Percentiles rank a stretch among this genome's conserved stretches.
These are phyloP conservation scores for Nicotiana otophora DNA, from an alignment of 257 asterid genomes.

Conservation along the genomic window DNA sequence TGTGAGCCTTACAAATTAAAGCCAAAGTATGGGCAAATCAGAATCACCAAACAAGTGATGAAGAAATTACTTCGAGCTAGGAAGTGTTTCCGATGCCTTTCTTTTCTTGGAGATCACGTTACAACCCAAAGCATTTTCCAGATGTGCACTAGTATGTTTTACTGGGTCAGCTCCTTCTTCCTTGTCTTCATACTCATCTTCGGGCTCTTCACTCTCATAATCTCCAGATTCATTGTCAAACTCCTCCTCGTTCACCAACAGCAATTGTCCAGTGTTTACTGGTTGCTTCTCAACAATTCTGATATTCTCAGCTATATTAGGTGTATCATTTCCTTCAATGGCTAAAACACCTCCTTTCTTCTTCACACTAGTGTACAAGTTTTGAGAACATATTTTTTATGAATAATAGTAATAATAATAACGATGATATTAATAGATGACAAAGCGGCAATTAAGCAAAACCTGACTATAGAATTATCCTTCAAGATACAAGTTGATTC, in stretches of 20 bases:
- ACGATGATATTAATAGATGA: background rate
- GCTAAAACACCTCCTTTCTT: constrained; percentile 42
- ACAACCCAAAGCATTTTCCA: constrained; percentile 26
- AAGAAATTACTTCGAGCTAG: constrained; percentile 41
- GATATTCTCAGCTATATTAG: constrained; percentile 29
- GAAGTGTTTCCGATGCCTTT: constrained; percentile 51
- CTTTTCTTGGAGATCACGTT: constrained; percentile 47
- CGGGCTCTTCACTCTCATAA: constrained; percentile 47
- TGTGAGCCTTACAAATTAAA: background rate
- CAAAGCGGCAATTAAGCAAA: constrained; percentile 9
- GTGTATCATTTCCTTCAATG: constrained; percentile 36
- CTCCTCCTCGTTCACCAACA: constrained; percentile 61
- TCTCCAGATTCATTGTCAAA: constrained; percentile 68
- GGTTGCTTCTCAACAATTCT: constrained; percentile 41
- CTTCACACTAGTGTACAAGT: constrained; percentile 40
- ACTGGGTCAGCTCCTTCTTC: constrained; percentile 13
- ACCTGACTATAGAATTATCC: constrained; percentile 73
- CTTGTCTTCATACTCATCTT: constrained; percentile 23
- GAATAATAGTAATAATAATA: background rate
- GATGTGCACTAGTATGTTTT: background rate
- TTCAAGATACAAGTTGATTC: constrained; percentile 67
- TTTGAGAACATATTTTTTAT: background rate
- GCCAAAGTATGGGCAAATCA: background rate
- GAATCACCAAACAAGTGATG: background rate
- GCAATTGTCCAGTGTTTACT: constrained; percentile 35